Evolutionary conservation across 2,329 filamentous ascomycete species (phyloP).

Genomic region (Sarocladium strictum): DNA sequence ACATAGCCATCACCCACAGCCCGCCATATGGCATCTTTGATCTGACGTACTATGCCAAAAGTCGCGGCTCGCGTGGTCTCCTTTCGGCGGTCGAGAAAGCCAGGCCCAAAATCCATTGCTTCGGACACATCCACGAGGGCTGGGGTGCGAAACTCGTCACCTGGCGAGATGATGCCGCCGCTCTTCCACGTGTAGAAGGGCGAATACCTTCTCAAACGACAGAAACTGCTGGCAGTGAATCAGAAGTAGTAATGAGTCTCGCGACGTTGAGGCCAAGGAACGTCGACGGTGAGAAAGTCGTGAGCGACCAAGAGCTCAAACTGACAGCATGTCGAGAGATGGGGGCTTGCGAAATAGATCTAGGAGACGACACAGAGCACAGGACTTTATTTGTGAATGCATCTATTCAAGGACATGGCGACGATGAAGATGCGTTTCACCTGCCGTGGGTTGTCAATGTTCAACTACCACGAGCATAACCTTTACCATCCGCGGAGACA

Average conservation of each 20-base stretch:
- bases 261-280: neutral
- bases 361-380: slow-evolving; percentile 22
- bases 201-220: slow-evolving; percentile 33
- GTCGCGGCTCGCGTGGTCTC: slow-evolving; percentile 24
- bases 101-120: slow-evolving; percentile 29
- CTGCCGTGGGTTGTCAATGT: slow-evolving; percentile 3
- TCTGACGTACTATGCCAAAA: slow-evolving; percentile 20
- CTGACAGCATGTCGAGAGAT: slow-evolving; percentile 27
- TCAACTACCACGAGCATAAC: neutral
- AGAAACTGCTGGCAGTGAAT: slow-evolving; percentile 40
- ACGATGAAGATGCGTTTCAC: slow-evolving; percentile 28
- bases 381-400: slow-evolving; percentile 52
- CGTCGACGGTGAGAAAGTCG: neutral
- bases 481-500: too few species aligned
- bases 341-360: slow-evolving; percentile 20
- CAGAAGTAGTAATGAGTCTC: slow-evolving; percentile 30
- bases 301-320: slow-evolving; percentile 19
- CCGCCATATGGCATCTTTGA: slow-evolving; percentile 37
- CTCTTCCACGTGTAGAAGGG: neutral
- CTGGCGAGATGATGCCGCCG: slow-evolving; percentile 30
- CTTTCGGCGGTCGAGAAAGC: slow-evolving; percentile 22
- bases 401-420: slow-evolving; percentile 41
- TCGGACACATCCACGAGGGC: slow-evolving; percentile 26
- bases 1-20: slow-evolving; percentile 29
- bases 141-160: slow-evolving; percentile 37